Evolutionary conservation across 768 basidiomycete species (phyloP).

Genomic region (Suillus subluteus): DNA sequence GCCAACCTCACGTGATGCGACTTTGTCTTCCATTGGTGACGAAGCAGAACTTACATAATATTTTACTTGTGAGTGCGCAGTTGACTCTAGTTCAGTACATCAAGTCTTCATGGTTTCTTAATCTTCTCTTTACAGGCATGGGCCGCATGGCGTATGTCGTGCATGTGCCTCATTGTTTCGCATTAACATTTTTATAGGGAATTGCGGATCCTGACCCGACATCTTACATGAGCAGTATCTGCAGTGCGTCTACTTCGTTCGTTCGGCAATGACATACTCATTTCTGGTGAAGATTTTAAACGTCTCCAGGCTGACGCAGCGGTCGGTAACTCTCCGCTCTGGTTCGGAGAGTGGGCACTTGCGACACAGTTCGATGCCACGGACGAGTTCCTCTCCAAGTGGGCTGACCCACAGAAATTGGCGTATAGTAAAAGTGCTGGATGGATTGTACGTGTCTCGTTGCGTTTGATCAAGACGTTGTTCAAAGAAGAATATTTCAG

Average conservation of each 20-base stretch:
- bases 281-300: constrained; percentile 51
- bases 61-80: constrained; percentile 54
- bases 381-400: constrained; percentile 60
- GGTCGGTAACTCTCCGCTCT: constrained; percentile 44
- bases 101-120: constrained; percentile 2
- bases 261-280: not conserved
- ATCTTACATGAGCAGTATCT: constrained; percentile 56
- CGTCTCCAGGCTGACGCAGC: constrained; percentile 54
- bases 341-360: constrained; percentile 40
- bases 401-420: constrained; percentile 59
- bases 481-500: constrained; percentile 27
- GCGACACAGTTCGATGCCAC: constrained; percentile 66
- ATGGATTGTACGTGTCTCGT: too few species aligned
- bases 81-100: not conserved
- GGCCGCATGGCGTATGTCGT: constrained; percentile 60
- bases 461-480: too few species aligned
- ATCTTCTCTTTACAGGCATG: constrained; percentile 36
- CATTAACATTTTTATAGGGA: constrained; percentile 46
- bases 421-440: too few species aligned
- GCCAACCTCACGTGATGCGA: constrained; percentile 13
- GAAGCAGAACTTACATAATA: too few species aligned
- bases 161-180: not conserved
- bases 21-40: too few species aligned
- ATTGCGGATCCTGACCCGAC: constrained; percentile 66
- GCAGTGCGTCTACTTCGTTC: too few species aligned